phyloP scores from a whole-genome alignment of 495 filamentous ascomycete species.

The Lasiosphaeria miniovina region DNA sequence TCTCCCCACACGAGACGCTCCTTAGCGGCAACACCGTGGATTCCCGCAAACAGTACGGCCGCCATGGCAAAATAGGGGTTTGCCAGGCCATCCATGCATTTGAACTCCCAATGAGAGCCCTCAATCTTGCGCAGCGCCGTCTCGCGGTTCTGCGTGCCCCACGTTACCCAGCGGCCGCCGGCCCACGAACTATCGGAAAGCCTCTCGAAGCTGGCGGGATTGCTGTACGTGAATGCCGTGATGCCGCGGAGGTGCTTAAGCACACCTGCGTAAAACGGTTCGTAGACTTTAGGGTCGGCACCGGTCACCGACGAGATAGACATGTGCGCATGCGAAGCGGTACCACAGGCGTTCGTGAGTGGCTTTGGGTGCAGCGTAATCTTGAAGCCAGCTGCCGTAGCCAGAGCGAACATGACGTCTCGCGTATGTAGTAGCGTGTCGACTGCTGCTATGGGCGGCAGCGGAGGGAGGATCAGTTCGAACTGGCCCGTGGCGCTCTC shows the following conservation, averaged over 20 bases:
- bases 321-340: slow-evolving; percentile 66
- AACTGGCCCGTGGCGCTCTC: slow-evolving; percentile 75
- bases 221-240: slow-evolving; percentile 62
- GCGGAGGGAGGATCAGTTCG: slow-evolving; percentile 71
- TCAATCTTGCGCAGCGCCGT: slow-evolving; percentile 61
- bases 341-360: slow-evolving; percentile 55
- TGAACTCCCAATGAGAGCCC: slow-evolving; percentile 67
- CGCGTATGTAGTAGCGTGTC: slow-evolving; percentile 72
- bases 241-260: slow-evolving; percentile 62
- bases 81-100: slow-evolving; percentile 66
- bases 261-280: slow-evolving; percentile 65
- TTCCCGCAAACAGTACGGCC: slow-evolving; percentile 64
- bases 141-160: slow-evolving; percentile 77
- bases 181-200: slow-evolving; percentile 68
- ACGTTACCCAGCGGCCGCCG: slow-evolving; percentile 68
- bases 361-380: slow-evolving; percentile 81
- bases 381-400: slow-evolving; percentile 57
- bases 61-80: slow-evolving; percentile 70
- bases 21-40: slow-evolving; percentile 52
- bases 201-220: slow-evolving; percentile 58
- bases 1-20: slow-evolving; percentile 52
- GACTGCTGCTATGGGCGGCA: slow-evolving; percentile 62
- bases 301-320: slow-evolving; percentile 50
- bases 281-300: slow-evolving; percentile 39
- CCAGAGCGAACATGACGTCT: slow-evolving; percentile 60